A percentile compares a stretch with the other conserved stretches of the same genome.
Evolutionary conservation across 345 rosid genomes (phyloP).

Genomic region (Melaleuca alternifolia): DNA sequence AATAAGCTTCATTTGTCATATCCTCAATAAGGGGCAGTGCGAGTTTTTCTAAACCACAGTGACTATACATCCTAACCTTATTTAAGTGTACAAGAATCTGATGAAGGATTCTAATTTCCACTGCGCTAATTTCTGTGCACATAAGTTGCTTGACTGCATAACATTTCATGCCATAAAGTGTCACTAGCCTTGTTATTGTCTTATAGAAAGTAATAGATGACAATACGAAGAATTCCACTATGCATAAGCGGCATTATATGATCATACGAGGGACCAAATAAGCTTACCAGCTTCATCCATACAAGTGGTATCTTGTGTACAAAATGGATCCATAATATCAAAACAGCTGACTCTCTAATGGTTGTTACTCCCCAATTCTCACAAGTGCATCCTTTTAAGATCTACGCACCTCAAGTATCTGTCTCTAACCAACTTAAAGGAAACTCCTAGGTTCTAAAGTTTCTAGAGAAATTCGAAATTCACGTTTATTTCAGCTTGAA

Average conservation of each 20-base stretch:
- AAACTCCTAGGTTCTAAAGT: not conserved
- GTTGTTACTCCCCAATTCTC: not conserved
- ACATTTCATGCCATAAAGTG: not conserved
- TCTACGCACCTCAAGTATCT: not conserved
- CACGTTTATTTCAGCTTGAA: not conserved
- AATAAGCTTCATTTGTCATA: not conserved
- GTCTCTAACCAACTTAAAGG: not conserved
- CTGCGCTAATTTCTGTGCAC: not conserved
- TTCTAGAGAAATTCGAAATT: not conserved
- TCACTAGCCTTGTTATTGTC: not conserved
- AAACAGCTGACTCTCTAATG: not conserved
- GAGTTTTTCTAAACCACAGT: not conserved
- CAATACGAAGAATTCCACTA: not conserved
- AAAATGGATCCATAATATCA: not conserved
- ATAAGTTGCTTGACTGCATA: not conserved
- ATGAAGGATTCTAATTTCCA: not conserved
- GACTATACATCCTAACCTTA: not conserved
- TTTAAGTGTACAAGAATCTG: not conserved
- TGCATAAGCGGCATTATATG: not conserved
- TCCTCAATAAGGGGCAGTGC: not conserved
- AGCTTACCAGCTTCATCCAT: not conserved
- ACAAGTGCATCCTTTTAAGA: not conserved
- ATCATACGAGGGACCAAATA: not conserved
- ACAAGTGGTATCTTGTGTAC: not conserved
- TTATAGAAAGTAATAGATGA: not conserved